Base-by-base conservation (phyloP, 805 yeast species). In the Cephaloascus albidus region DNA sequence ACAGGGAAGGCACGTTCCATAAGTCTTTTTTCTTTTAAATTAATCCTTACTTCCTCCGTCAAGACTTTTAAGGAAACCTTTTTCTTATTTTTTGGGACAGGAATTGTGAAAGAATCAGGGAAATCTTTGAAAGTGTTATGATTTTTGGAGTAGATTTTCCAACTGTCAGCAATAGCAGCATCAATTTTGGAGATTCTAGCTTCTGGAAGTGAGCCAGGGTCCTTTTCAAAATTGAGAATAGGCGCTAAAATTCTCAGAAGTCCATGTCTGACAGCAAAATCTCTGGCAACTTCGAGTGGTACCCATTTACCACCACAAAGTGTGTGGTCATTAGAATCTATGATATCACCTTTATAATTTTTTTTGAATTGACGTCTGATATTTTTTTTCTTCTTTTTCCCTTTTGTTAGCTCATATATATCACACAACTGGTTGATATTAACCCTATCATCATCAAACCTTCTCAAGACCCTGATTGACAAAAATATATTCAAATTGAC, bases 261-360 rank as follows among this genome's bases (percentile, higher is more conserved):
- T 0, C 50, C 54, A 34, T 50, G 52, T 36, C 46, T 43, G 10
- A 18, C 30, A 10, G 49, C 38, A 38, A 50, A 52, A 15, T 40
- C 39, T 18, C 35, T 32, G 2, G 44, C 58, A 10, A 37, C 40
- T 3, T 32, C 36, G 1, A 39, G 20, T 14, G 45, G 38, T 19
- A 54, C 46, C 60, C 60, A 55, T 30, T 44, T 48, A 1, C 60
- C 60, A 18, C 60, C 60, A 40, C 55, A 50, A 5, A 55, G 35
- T 1, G 60, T 46, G 1, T 36, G 36, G 17, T 55, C 60, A 33
- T 46, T 45, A 8, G 28, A 20, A 40, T 41, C 43, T 10, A 41
- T 39, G 12, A 34, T 26, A 5, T 50, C 27, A 8, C 40, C 39
- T 28, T 40, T 43, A 31, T 43, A 43, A 4, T 38, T 36, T 1